phyloP scores from a whole-genome alignment of 371 early-diverging fungal species.

The Phascolomyces articulosus region DNA sequence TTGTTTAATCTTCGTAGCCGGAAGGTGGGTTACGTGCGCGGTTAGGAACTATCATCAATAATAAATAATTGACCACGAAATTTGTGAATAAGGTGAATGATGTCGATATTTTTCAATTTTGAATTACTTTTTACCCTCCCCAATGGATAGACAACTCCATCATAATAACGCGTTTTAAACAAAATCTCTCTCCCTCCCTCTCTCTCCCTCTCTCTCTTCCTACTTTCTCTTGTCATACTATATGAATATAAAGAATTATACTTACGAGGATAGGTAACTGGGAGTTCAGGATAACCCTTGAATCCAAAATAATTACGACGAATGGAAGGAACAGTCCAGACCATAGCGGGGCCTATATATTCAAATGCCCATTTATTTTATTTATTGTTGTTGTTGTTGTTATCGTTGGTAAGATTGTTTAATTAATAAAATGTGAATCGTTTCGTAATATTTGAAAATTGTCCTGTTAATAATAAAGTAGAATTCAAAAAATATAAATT shows the following conservation, averaged over 20 bases:
- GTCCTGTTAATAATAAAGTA: too few species aligned
- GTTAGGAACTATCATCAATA: conserved; percentile 51
- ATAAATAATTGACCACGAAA: too few species aligned
- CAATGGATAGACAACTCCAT: too few species aligned
- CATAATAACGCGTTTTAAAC: too few species aligned
- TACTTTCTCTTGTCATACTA: not conserved
- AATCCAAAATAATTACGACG: conserved; percentile 55
- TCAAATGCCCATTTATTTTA: not conserved
- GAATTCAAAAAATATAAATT: not conserved
- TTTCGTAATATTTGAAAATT: too few species aligned
- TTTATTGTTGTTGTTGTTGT: not conserved
- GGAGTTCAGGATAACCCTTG: conserved; percentile 45
- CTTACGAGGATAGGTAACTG: conserved; percentile 53
- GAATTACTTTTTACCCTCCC: too few species aligned
- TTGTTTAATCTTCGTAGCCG: conserved; percentile 45
- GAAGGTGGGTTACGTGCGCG: conserved; percentile 47
- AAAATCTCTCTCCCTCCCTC: not conserved
- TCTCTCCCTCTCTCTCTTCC: not conserved
- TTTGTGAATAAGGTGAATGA: too few species aligned
- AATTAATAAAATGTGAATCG: too few species aligned
- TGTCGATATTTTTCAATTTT: too few species aligned
- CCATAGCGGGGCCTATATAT: conserved; percentile 49
- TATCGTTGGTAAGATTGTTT: too few species aligned
- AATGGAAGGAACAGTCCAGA: conserved; percentile 47
- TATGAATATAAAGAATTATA: conserved; percentile 3